These are phyloP conservation scores for Shiraia bambusicola DNA, from an alignment of 2,329 filamentous ascomycete species.

Conservation along the genomic window DNA sequence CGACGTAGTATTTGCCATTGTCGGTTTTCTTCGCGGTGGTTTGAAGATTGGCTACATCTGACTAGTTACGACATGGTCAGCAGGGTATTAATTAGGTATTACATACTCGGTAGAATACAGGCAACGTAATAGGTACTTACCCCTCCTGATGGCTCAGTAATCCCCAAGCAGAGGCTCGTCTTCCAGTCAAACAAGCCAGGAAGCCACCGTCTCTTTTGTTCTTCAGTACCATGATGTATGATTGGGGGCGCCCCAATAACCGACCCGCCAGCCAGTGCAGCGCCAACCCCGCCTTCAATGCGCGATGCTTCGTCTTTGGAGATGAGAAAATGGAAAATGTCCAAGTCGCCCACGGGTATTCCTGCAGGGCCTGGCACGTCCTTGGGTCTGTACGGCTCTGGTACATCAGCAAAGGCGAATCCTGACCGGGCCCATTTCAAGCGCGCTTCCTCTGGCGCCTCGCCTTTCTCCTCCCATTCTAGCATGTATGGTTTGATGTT, in stretches of 20 bases:
- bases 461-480: conserved; percentile 61
- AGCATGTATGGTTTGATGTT: conserved; percentile 60
- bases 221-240: conserved; percentile 61
- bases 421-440: conserved; percentile 46
- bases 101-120: no score
- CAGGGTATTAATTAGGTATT: background rate
- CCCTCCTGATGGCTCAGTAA: conserved; percentile 63
- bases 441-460: conserved; percentile 51
- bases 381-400: conserved; percentile 46
- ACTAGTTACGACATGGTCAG: conserved; percentile 38
- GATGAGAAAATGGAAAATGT: conserved; percentile 50
- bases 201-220: conserved; percentile 61
- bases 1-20: conserved; percentile 70
- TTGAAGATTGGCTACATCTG: conserved; percentile 64
- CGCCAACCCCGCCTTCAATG: conserved; percentile 59
- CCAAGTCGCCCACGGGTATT: conserved; percentile 40
- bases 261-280: conserved; percentile 60
- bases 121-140: conserved; percentile 16
- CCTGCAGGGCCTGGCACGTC: conserved; percentile 42
- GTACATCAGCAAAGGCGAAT: conserved; percentile 49
- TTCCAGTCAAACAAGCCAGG: conserved; percentile 60
- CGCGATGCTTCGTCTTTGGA: conserved; percentile 58
- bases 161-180: conserved; percentile 63
- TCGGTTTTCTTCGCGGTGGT: conserved; percentile 70
- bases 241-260: conserved; percentile 66